phyloP scores from a whole-genome alignment of 371 early-diverging fungal species.

The Cokeromyces recurvatus region DNA sequence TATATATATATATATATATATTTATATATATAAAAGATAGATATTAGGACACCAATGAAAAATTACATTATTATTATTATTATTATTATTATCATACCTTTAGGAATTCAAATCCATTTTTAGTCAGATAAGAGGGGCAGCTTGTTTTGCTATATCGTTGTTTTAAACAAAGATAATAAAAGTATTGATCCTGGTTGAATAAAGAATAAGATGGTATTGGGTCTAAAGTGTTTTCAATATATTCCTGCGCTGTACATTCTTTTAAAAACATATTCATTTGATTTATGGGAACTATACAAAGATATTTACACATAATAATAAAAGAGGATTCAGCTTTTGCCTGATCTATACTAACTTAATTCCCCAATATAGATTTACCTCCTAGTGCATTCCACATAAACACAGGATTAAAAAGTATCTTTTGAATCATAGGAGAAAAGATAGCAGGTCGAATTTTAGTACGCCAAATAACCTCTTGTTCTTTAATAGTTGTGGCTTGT shows the following conservation, averaged over 20 bases:
- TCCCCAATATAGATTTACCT: conserved; percentile 21
- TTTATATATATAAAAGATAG: too few species aligned
- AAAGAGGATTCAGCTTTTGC: too few species aligned
- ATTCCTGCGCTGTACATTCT: conserved; percentile 76
- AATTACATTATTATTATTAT: too few species aligned
- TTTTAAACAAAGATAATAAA: conserved; percentile 75
- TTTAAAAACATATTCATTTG: conserved; percentile 84
- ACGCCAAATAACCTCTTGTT: conserved; percentile 64
- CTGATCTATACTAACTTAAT: too few species aligned
- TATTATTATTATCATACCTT: too few species aligned
- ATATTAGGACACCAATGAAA: background rate
- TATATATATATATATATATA: background rate
- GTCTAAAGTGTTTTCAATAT: conserved; percentile 78
- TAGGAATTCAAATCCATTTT: conserved; percentile 61
- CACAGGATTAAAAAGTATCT: conserved; percentile 69
- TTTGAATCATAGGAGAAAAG: conserved; percentile 59
- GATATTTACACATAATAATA: too few species aligned
- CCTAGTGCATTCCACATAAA: conserved; percentile 88
- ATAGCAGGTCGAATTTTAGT: conserved; percentile 60
- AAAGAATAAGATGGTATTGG: conserved; percentile 64
- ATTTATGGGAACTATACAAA: conserved; percentile 67
- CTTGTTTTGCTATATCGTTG: conserved; percentile 60
- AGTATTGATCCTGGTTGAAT: conserved; percentile 74
- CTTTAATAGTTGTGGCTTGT: conserved; percentile 49
- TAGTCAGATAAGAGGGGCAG: conserved; percentile 75